Evolutionary conservation across 257 asterid genomes (phyloP).

Genomic region (Solanum arcanum): DNA sequence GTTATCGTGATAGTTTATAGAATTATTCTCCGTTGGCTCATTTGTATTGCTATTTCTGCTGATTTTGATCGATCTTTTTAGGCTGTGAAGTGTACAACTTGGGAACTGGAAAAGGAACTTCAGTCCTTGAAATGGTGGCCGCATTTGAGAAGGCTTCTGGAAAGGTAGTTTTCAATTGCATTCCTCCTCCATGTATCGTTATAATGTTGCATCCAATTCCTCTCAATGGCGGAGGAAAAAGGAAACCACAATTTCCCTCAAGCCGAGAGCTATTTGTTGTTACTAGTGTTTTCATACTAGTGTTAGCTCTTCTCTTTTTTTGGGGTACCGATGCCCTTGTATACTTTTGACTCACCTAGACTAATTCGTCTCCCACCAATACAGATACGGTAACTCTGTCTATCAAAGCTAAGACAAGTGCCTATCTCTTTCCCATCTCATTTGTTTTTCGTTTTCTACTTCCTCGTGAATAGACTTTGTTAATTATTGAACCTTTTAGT

Average conservation of each 20-base stretch:
- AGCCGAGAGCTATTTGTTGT: background rate
- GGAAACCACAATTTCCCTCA: background rate
- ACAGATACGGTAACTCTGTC: background rate
- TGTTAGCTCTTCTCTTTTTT: background rate
- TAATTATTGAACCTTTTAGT: background rate
- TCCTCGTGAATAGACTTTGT: background rate
- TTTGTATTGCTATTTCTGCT: background rate
- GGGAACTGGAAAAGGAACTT: slow-evolving; percentile 96
- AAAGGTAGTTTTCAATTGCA: slow-evolving; percentile 34
- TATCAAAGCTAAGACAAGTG: background rate
- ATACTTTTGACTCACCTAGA: background rate
- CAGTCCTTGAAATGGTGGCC: slow-evolving; percentile 97
- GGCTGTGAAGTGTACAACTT: slow-evolving; percentile 98
- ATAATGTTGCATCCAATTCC: background rate
- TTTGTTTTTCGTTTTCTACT: background rate
- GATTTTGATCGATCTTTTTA: slow-evolving; percentile 10
- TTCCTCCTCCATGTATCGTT: background rate
- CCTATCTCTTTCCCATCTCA: background rate
- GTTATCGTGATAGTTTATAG: background rate
- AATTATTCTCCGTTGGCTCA: background rate
- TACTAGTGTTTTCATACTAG: background rate
- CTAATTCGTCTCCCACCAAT: background rate
- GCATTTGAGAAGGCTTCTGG: slow-evolving; percentile 98
- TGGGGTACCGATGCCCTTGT: background rate
- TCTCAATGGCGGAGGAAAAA: background rate